Conservation (phyloP, 148 eudicot genomes). For the Rhododendron kiyosumense region DNA sequence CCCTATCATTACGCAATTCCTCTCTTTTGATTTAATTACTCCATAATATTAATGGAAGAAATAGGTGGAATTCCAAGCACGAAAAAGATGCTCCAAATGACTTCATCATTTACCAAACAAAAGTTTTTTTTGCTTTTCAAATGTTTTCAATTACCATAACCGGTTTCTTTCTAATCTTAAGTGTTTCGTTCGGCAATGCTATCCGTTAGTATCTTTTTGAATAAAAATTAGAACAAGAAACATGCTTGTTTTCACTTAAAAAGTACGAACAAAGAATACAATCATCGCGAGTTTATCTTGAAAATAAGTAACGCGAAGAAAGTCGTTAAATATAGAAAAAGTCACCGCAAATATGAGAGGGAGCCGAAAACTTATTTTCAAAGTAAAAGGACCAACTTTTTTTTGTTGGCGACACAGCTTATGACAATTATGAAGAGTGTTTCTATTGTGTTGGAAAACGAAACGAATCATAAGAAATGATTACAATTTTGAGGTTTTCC, state of each 20-base stretch:
- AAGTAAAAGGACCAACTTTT: not conserved
- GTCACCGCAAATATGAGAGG: not conserved
- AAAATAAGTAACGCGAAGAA: not conserved
- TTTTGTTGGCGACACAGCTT: not conserved
- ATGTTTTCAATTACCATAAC: not conserved
- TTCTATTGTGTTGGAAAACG: not conserved
- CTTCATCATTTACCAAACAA: not conserved
- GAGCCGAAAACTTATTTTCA: not conserved
- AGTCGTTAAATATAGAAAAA: not conserved
- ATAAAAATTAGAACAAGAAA: not conserved
- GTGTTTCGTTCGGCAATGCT: not conserved
- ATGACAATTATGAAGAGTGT: not conserved
- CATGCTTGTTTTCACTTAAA: not conserved
- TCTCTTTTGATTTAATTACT: not conserved
- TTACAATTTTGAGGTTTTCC: not conserved
- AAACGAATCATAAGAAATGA: not conserved
- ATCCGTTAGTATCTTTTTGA: not conserved
- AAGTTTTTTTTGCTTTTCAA: not conserved
- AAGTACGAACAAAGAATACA: not conserved
- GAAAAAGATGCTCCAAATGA: not conserved
- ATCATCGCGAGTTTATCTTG: not conserved
- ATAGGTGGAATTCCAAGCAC: not conserved
- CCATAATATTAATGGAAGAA: not conserved
- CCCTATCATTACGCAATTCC: slow-evolving; percentile 1
- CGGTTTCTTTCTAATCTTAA: not conserved